Conservation (phyloP, 192 early-diverging fungal genomes). For the Pilaira anomala region DNA sequence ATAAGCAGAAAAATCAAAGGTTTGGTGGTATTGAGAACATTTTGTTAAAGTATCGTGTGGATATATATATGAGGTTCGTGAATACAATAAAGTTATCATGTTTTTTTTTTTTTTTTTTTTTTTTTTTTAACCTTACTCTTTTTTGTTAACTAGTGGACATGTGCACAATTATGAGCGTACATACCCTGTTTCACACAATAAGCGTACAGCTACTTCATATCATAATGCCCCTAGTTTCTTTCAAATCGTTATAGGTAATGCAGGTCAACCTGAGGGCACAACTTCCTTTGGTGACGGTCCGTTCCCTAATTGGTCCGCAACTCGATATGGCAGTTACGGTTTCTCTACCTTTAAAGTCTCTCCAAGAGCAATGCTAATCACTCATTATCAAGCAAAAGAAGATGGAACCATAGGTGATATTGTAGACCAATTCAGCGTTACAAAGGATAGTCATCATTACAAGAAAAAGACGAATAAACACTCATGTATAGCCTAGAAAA, state of each 20-base stretch:
- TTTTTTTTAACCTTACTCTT: too few relatives aligned
- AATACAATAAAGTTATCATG: background rate
- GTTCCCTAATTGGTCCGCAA: conserved; percentile 27
- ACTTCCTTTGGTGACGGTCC: conserved; percentile 12
- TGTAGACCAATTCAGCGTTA: conserved; percentile 25
- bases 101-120: background rate
- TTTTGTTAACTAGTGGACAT: conserved; percentile 36
- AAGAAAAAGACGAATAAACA: too few relatives aligned
- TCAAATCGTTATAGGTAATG: conserved; percentile 29
- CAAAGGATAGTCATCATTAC: conserved; percentile 15
- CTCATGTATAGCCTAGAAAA: too few relatives aligned
- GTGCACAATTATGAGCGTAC: conserved; percentile 37
- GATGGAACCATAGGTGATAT: conserved; percentile 26
- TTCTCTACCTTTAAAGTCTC: conserved; percentile 25
- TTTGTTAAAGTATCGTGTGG: conserved; percentile 23
- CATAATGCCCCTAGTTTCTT: conserved; percentile 33
- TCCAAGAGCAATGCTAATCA: conserved; percentile 7
- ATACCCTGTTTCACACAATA: conserved; percentile 25
- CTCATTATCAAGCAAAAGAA: conserved; percentile 13
- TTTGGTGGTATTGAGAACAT: conserved; percentile 19
- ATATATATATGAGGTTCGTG: conserved; percentile 18
- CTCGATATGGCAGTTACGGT: conserved; percentile 24
- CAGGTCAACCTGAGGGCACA: conserved; percentile 20
- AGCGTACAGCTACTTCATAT: conserved; percentile 10
- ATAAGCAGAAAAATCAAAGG: background rate